Evolutionary conservation across 108 stramenopile genomes (phyloP), one percentile per base, ranked within the genome.

Genomic region (Conticribra weissflogii): DNA sequence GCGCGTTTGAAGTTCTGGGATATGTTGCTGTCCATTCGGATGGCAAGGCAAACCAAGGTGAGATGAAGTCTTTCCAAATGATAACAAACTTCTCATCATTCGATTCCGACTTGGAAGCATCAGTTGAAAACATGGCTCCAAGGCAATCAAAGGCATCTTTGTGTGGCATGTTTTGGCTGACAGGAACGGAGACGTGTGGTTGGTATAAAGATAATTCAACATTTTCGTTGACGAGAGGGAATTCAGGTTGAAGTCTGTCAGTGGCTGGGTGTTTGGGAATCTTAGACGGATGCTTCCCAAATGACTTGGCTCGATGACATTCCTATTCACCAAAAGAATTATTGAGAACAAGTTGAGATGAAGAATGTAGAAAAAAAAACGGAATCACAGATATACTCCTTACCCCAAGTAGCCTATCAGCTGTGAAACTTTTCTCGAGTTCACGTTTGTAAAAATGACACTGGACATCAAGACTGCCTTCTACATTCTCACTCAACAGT

Each of bases 11-110:
- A 41, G 78, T 84, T 31, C 80, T 52, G 16, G 23, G 18, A 3
- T 79, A 63, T 21, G 66, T 33, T 65, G 83, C 86, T 18, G 83
- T 55, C 80, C 82, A 88, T 22, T 76, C 31, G 27, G 49, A 32
- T n/a, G 90, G 84, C 53, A 85, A 83, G 18, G 66, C 71, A 64
- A 91, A 94, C 83, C 85, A 91, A n/a, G 86, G 84, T 29, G 83
- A 72, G 31, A 94, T 79, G 59, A 91, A 89, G 61, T 89, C 87
- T 16, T 81, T 71, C 93, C 90, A 94, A 29, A 89, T 66, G 46
- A 87, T 75, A 12, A 66, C 72, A 63, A 89, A 72, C 23, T 61
- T 54, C 46, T 85, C 84, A n/a, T 78, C 72, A 7, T 79, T 66
- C 30, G 54, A 48, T 1, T 12, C 54, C 1, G 28, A 68, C 24